Conservation (phyloP, 345 rosid species). For the Crucihimalaya himalaica region DNA sequence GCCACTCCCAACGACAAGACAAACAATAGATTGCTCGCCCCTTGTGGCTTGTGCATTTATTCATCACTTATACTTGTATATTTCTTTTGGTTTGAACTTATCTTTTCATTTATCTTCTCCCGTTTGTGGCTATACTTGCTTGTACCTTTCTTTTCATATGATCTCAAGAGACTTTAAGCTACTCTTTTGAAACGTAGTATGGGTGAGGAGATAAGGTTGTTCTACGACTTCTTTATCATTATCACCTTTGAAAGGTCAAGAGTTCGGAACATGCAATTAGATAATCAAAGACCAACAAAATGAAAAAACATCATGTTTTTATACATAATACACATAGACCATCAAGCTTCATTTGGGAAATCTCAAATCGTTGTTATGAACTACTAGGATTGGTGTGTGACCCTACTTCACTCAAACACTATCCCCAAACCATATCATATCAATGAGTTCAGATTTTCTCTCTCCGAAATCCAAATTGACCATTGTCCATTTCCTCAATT, state of each 20-base stretch:
- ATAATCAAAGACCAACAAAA: not conserved
- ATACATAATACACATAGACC: not conserved
- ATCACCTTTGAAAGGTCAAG: conserved; percentile 26
- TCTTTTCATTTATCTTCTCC: not conserved
- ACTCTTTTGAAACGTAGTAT: conserved; percentile 24
- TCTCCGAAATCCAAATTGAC: conserved; percentile 29
- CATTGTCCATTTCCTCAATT: conserved; percentile 34
- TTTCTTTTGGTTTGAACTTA: not conserved
- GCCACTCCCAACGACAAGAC: not conserved
- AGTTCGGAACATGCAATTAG: conserved; percentile 10
- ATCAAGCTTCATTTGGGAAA: conserved; percentile 17
- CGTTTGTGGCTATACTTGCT: conserved; percentile 37
- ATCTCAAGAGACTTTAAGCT: conserved; percentile 9
- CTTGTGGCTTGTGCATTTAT: not conserved
- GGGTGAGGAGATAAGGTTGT: conserved; percentile 34
- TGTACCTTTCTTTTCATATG: conserved; percentile 15
- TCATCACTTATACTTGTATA: not conserved
- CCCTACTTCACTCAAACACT: conserved; percentile 41
- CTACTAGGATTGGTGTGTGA: conserved; percentile 25
- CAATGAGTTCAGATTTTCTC: conserved; percentile 24
- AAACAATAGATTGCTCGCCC: not conserved
- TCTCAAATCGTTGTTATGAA: not conserved
- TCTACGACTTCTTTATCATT: conserved; percentile 2
- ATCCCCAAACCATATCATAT: conserved; percentile 37
- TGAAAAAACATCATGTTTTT: not conserved